These are phyloP conservation scores for Stephania japonica DNA, from an alignment of 164 flowering plant genomes.

Conservation along the genomic window DNA sequence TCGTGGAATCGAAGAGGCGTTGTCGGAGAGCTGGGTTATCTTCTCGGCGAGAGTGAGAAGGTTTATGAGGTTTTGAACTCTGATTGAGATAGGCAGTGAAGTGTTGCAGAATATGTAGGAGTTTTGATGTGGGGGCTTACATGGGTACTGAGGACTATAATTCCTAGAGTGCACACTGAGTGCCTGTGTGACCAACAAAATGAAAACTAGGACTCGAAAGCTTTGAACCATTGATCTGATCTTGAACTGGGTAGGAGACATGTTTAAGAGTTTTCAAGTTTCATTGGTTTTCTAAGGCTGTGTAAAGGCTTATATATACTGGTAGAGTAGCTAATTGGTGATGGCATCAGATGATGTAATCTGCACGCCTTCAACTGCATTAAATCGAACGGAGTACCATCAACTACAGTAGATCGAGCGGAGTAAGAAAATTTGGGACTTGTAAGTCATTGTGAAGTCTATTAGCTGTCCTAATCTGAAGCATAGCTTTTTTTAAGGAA, in stretches of 20 bases:
- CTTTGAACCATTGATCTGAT: slow-evolving; percentile 3
- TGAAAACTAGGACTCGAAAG: slow-evolving; percentile 11
- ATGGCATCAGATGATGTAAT: too few relatives aligned
- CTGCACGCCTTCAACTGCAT: too few relatives aligned
- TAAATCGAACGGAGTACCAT: too few relatives aligned
- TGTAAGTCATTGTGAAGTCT: too few relatives aligned
- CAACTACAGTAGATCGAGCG: too few relatives aligned
- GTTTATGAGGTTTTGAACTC: slow-evolving; percentile 60
- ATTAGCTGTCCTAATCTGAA: too few relatives aligned
- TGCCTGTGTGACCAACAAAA: slow-evolving; percentile 7
- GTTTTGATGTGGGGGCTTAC: slow-evolving; percentile 39
- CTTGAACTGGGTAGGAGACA: slow-evolving; percentile 11
- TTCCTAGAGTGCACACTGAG: slow-evolving; percentile 2
- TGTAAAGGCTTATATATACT: too few relatives aligned
- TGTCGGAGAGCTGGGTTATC: slow-evolving; percentile 57
- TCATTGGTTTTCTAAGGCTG: too few relatives aligned
- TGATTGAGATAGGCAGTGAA: slow-evolving; percentile 37
- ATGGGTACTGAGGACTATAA: slow-evolving; percentile 32
- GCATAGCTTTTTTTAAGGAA: background rate
- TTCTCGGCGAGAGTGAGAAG: slow-evolving; percentile 61
- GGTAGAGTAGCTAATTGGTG: too few relatives aligned
- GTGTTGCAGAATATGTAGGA: slow-evolving; percentile 61
- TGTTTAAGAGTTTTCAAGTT: too few relatives aligned
- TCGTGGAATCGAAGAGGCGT: slow-evolving; percentile 42
- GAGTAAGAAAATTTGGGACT: too few relatives aligned